Conservation (phyloP, 2,329 filamentous ascomycete genomes). For the Fusarium ambrosium region DNA sequence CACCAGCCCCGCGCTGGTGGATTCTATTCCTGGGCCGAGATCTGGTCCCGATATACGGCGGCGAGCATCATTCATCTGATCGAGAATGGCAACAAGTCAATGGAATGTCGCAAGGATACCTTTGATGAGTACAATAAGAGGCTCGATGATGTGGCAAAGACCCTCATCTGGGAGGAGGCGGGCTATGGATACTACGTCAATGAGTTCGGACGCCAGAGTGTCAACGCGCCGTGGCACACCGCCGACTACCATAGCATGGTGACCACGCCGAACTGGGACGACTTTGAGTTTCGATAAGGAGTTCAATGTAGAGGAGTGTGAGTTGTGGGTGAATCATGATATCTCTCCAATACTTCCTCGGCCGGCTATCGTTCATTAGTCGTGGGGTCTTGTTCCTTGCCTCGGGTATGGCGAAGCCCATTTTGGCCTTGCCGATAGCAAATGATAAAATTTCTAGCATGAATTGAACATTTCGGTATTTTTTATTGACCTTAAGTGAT, state of each 20-base stretch:
- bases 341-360: no score
- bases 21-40: constrained; percentile 23
- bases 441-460: no score
- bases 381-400: no score
- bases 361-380: no score
- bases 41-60: constrained; percentile 16
- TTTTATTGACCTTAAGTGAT: no score
- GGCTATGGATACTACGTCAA: constrained; percentile 20
- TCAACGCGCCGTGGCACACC: constrained; percentile 18
- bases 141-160: constrained; percentile 2
- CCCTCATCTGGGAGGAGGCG: constrained; percentile 16
- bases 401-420: no score
- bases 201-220: constrained; percentile 13
- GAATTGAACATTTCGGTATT: no score
- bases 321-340: not conserved
- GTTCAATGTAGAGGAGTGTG: no score
- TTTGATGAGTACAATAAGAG: constrained; percentile 16
- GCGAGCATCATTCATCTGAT: constrained; percentile 3
- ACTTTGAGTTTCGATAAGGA: constrained; percentile 16
- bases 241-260: constrained; percentile 24
- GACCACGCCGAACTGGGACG: constrained; percentile 10
- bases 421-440: no score
- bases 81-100: constrained; percentile 17
- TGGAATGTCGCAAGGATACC: constrained; percentile 8
- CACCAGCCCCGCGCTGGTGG: constrained; percentile 19